Conservation (phyloP, 163 green algal genomes). For the Prototheca wickerhamii region DNA sequence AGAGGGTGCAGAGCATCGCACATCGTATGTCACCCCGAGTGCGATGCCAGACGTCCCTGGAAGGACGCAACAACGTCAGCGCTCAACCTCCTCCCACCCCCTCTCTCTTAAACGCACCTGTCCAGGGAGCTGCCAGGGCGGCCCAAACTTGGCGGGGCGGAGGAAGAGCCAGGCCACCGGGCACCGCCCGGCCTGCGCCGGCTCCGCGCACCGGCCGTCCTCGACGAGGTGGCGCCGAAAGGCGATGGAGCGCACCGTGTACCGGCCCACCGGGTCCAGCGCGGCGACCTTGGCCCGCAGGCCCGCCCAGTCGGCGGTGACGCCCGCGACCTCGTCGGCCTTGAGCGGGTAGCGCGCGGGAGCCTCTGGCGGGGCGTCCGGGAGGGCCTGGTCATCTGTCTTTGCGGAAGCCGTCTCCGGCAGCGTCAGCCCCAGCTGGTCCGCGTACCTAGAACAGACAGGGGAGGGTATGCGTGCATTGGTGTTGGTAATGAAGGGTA, state of each 20-base stretch:
- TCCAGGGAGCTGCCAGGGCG: conserved; percentile 16
- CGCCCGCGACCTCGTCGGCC: neutral
- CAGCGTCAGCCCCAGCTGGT: too few species aligned
- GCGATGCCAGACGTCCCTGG: too few species aligned
- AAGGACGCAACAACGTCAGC: too few species aligned
- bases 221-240: conserved; percentile 46
- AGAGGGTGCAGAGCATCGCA: too few species aligned
- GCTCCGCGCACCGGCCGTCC: neutral
- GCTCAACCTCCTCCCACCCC: neutral
- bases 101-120: neutral
- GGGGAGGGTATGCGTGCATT: too few species aligned
- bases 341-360: neutral
- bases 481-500: too few species aligned
- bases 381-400: too few species aligned
- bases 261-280: conserved; percentile 46
- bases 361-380: neutral
- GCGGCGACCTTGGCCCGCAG: conserved; percentile 19
- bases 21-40: too few species aligned
- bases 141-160: conserved; percentile 26
- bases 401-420: too few species aligned
- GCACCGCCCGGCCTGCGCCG: neutral
- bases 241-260: conserved; percentile 40
- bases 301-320: conserved; percentile 18
- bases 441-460: too few species aligned
- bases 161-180: conserved; percentile 58